phyloP scores from a whole-genome alignment of 768 basidiomycete species.

The Trichaptum fuscoviolaceum region DNA sequence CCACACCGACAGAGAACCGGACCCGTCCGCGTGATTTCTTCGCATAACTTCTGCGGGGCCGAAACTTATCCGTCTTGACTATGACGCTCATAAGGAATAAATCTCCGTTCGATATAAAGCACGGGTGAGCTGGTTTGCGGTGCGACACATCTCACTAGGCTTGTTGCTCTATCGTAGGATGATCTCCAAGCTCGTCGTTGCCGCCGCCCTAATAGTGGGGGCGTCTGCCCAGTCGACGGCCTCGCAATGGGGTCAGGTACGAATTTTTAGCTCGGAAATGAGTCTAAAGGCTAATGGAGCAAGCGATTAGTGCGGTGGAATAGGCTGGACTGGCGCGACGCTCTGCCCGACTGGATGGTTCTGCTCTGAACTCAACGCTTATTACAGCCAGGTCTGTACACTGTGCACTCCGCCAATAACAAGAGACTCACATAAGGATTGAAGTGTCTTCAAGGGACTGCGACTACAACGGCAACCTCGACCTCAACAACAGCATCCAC shows the following conservation, averaged over 20 bases:
- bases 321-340: constrained; percentile 47
- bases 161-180: background rate
- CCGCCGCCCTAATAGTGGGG: constrained; percentile 7
- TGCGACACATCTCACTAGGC: background rate
- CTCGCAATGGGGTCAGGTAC: constrained; percentile 33
- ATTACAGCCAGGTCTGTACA: constrained; percentile 48
- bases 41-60: background rate
- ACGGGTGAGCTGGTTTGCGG: background rate
- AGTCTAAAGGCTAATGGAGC: background rate
- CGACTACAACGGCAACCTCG: background rate
- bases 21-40: background rate
- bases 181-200: background rate
- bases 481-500: constrained; percentile 2
- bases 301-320: constrained; percentile 43
- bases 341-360: constrained; percentile 41
- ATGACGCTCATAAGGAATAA: background rate
- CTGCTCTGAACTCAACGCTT: constrained; percentile 40
- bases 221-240: constrained; percentile 24
- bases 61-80: background rate
- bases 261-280: constrained; percentile 3
- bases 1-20: background rate
- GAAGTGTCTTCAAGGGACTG: constrained; percentile 11
- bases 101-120: background rate
- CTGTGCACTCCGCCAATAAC: too few species aligned
- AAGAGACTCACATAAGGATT: background rate